Base-by-base conservation (phyloP, 2,329 filamentous ascomycete species). In the Microsporum canis region DNA sequence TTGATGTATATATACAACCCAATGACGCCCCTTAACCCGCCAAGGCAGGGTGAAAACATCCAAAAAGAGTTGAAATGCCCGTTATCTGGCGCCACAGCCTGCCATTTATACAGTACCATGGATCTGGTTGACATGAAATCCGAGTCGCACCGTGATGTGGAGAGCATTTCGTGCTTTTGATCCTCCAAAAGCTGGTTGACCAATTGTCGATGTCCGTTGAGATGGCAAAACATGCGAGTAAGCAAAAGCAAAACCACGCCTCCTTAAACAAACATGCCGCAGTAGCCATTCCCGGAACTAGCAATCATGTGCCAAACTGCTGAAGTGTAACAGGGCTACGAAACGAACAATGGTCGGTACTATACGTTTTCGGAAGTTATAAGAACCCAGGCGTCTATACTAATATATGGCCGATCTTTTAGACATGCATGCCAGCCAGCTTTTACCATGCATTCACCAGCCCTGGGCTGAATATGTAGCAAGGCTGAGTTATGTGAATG, bases 1-100 rank as follows among this genome's bases (percentile, higher is more conserved):
- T n/a, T 36, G 51, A 8, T 38, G 51, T 36, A 55, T 34, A 55
- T 14, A 38, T 36, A 55, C 31, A 55, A 23, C n/a, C n/a, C n/a
- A 51, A 51, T 8, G 45, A 36, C n/a, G 49, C 33, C 51, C 51
- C 33, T 23, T 55, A 34, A 55, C 12, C 3, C 2, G 51, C 31
- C 51, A 34, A 36, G 51, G 49, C 31, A 7, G 10, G 45, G 1
- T 55, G 23, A 36, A n/a, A 55, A 23, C 31, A 23, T 55, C 51
- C 51, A 55, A 55, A 55, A 34, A 55, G 34, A 55, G 51, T 23
- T 55, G 51, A 55, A 55, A 55, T 34, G 51, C 51, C 33, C 14
- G 14, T 55, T 34, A n/a, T 14, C 51, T 14, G 36, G 29, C 51
- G 51, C 51, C 51, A 55, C n/a, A 55, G 31, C 27, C 23, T 47